Base-by-base conservation (phyloP, 305 asterid genomes). In the Solanum hybrid region DNA sequence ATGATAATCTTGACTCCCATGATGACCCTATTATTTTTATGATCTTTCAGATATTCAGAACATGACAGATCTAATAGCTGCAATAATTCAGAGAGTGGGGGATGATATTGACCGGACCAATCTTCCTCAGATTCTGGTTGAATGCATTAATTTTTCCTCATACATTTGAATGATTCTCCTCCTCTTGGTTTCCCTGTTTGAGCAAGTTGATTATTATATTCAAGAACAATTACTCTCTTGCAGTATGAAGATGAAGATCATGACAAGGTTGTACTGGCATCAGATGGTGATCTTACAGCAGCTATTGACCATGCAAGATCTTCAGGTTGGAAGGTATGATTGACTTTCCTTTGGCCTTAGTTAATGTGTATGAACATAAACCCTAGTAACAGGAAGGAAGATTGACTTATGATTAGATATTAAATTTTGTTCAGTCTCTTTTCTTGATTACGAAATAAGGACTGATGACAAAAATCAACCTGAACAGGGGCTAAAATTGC, bases 231-330 rank as follows among this genome's bases (percentile, higher is more conserved):
- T 31, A 28, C 76, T 36, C 46, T 35, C 5, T 33, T 92, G 90
- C 93, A 97, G 99, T 97, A 97, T 79, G 99, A 97, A 92, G 99
- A 97, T 74, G 98, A 97, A 89, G 99, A 97, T 90, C 93, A 93
- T 75, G 99, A 97, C 94, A 95, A 93, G 91, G 96, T 97, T 75
- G 92, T 97, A 35, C 95, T 97, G 79, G 98, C 98, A 91, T 95
- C 99, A 61, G 99, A 97, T 89, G 91, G 94, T 89, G 99, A 97
- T 95, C 99, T 97, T 90, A 94, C 92, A 86, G 99, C 99, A 51
- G 99, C 99, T 40, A 92, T 97, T 74, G 96, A 95, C 93, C 98
- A 97, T 90, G 99, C 99, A 82, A 94, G 92, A 93, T 93, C 92
- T 42, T 96, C 94, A 61, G 99, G 99, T 87, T 97, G 99, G 99